Percentiles rank a stretch among this genome's conserved stretches.
phyloP scores from a whole-genome alignment of 345 rosid species.

The Lenwebbia sp. region DNA sequence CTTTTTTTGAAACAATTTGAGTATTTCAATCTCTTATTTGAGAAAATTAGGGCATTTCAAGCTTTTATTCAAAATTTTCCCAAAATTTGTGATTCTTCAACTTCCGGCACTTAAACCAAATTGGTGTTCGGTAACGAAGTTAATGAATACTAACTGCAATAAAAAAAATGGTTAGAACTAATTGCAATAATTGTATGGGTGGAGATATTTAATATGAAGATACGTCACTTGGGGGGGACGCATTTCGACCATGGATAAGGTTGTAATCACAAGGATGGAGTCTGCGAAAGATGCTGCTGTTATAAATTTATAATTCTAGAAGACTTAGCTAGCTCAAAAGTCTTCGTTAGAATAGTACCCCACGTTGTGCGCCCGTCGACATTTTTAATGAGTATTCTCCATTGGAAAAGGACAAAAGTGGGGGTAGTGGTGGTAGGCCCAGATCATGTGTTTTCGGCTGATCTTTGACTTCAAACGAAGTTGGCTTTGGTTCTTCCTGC shows the following conservation, averaged over 20 bases:
- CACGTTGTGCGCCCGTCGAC: background rate
- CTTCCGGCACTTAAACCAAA: background rate
- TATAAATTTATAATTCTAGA: background rate
- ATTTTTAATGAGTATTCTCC: background rate
- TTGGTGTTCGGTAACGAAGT: background rate
- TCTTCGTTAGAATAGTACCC: background rate
- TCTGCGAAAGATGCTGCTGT: background rate
- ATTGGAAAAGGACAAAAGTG: background rate
- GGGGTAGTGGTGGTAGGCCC: background rate
- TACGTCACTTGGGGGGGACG: background rate
- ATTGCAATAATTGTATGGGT: background rate
- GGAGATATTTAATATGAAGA: background rate
- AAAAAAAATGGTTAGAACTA: background rate
- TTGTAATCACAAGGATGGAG: background rate
- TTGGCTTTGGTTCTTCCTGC: background rate
- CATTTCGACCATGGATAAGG: background rate
- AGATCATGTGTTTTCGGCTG: background rate
- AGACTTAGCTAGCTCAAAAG: background rate
- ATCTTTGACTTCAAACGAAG: background rate
- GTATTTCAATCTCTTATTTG: too few relatives aligned
- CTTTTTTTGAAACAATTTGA: too few relatives aligned
- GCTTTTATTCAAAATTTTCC: too few relatives aligned
- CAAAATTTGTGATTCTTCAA: background rate
- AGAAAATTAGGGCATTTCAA: too few relatives aligned
- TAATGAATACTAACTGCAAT: background rate